Percentiles rank a stretch among this genome's conserved stretches.
Conservation (phyloP, 73 alveolate genomes). For the Paramecium sexaurelia region DNA sequence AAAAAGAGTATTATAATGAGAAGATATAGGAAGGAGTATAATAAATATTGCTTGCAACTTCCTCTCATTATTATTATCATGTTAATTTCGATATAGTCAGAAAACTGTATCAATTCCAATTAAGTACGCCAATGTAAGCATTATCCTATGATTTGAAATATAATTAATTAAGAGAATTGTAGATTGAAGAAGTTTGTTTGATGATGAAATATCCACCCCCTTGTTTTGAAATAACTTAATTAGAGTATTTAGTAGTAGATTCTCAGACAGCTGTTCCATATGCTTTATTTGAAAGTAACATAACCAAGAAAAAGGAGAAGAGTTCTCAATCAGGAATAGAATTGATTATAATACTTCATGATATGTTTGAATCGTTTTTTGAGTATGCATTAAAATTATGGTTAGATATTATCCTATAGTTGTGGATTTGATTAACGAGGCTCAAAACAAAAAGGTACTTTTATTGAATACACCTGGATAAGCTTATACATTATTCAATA, state of each 20-base stretch:
- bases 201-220: slow-evolving; percentile 29
- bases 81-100: slow-evolving; percentile 39
- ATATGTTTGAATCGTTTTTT: slow-evolving; percentile 33
- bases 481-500: slow-evolving; percentile 28
- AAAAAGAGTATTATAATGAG: neutral
- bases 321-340: slow-evolving; percentile 53
- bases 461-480: slow-evolving; percentile 38
- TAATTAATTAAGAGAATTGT: neutral
- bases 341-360: slow-evolving; percentile 13
- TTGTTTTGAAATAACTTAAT: neutral
- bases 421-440: neutral
- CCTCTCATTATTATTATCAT: slow-evolving; percentile 38
- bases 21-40: neutral
- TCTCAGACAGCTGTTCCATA: slow-evolving; percentile 41
- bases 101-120: neutral
- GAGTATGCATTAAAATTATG: neutral
- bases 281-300: slow-evolving; percentile 10
- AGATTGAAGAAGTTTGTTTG: slow-evolving; percentile 3
- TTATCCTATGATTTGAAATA: neutral
- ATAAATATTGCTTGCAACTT: neutral
- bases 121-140: slow-evolving; percentile 54
- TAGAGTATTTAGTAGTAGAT: slow-evolving; percentile 37
- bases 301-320: neutral
- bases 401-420: neutral
- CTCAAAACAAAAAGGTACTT: neutral